Evolutionary conservation across 108 stramenopile genomes (phyloP), one percentile per base, ranked within the genome.

Genomic region (Thalassiosira profunda): DNA sequence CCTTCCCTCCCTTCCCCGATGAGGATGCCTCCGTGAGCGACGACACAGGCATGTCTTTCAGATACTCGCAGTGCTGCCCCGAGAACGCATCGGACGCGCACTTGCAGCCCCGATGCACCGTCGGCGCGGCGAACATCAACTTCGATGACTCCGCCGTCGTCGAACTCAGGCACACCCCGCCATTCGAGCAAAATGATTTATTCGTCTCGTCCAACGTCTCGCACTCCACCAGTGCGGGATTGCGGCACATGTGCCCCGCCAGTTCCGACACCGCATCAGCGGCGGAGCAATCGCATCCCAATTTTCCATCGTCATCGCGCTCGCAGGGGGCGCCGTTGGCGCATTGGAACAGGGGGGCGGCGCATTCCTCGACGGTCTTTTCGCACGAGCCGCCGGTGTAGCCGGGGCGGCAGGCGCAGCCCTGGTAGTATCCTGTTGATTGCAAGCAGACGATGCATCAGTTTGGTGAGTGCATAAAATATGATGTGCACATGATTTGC

Each of bases 111-210:
- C 64, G 58, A 44, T 79, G 77, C 57, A 33, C 34, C 12, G 57
- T 29, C 10, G 57, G 57, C 17, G 12, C 20, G 18, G 29, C 14
- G 11, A 58, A 58, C 35, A 58, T 58, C 15, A 40, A 40, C 9
- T 58, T 11, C 35, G 38, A 5, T 25, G n/a, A 38, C 35, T 2
- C 3, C 14, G 12, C 12, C 1, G 2, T 40, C 29, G 29, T 40
- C 10, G 57, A 5, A 37, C 35, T 37, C 36, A 58, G 34, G 47
- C 85, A 86, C 30, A 75, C 67, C 8, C 85, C 85, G 35, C 85
- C 85, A 45, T 86, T 86, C 41, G 80, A 82, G 36, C 85, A 86
- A 49, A 76, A 86, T 53, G 36, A 46, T 11, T 56, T 17, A 61
- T 28, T 31, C 36, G 59, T 45, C 12, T 38, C 58, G 40, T 70